Conservation (phyloP, 2,329 filamentous ascomycete species). For the Dryadomyces quercus-mongolicae region DNA sequence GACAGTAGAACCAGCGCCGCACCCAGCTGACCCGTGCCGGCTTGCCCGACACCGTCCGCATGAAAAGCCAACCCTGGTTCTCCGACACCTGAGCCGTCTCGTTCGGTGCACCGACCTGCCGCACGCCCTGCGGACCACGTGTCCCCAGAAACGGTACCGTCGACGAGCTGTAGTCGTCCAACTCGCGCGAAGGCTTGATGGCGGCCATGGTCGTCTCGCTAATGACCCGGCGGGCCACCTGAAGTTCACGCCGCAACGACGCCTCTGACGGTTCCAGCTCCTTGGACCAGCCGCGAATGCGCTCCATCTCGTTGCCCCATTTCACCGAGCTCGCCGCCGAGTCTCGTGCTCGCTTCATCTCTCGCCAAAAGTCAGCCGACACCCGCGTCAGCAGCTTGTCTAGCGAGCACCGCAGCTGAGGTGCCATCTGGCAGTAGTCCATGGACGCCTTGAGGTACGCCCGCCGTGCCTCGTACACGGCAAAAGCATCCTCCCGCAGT, state of each 20-base stretch:
- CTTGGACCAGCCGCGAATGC: slow-evolving; percentile 82
- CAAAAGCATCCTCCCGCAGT: slow-evolving; percentile 87
- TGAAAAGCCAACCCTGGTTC: slow-evolving; percentile 91
- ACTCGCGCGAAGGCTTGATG: slow-evolving; percentile 73
- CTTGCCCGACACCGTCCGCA: slow-evolving; percentile 73
- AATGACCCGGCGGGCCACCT: slow-evolving; percentile 67
- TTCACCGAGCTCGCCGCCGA: slow-evolving; percentile 50
- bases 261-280: slow-evolving; percentile 89
- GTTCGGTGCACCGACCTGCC: slow-evolving; percentile 29
- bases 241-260: slow-evolving; percentile 69
- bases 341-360: slow-evolving; percentile 65
- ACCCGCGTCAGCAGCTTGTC: slow-evolving; percentile 79
- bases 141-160: slow-evolving; percentile 80
- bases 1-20: slow-evolving; percentile 89
- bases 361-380: slow-evolving; percentile 78
- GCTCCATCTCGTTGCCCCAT: slow-evolving; percentile 73
- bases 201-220: slow-evolving; percentile 61
- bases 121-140: slow-evolving; percentile 52
- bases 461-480: slow-evolving; percentile 84
- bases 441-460: slow-evolving; percentile 83
- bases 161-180: slow-evolving; percentile 84
- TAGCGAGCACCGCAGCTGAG: slow-evolving; percentile 70
- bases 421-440: slow-evolving; percentile 83
- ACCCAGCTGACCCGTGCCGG: slow-evolving; percentile 84
- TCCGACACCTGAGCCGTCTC: slow-evolving; percentile 43